phyloP scores from a whole-genome alignment of 2,329 filamentous ascomycete species.

The Fusarium algeriense region DNA sequence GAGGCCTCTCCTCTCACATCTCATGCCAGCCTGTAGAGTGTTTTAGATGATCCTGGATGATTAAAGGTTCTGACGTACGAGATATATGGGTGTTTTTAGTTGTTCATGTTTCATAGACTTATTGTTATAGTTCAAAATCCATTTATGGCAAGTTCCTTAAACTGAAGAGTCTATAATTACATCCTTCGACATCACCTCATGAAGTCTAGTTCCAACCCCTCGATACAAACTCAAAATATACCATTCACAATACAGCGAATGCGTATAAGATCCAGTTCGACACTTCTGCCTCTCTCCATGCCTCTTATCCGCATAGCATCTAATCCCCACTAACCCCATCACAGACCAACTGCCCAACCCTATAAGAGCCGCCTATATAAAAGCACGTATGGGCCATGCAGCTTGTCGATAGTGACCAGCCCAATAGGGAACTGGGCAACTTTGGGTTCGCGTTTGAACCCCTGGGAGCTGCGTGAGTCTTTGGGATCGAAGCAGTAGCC shows the following conservation, averaged over 20 bases:
- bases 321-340: conserved; percentile 7
- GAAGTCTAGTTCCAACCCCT: no score
- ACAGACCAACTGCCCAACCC: conserved; percentile 4
- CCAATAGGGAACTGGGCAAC: neutral
- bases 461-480: neutral
- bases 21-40: neutral
- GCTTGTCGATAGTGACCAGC: neutral
- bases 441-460: neutral
- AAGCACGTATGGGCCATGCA: neutral
- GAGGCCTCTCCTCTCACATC: conserved; percentile 20
- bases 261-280: neutral
- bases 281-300: neutral
- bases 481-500: neutral
- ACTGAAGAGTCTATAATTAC: no score
- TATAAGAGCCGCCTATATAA: neutral
- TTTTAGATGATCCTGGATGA: no score
- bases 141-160: no score
- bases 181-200: no score
- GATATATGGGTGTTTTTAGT: neutral
- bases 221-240: neutral
- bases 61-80: neutral
- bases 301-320: neutral
- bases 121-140: rapidly evolving
- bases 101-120: neutral
- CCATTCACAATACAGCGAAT: neutral